Conservation (phyloP, 495 filamentous ascomycete genomes). For the Gamarada debralockiae region DNA sequence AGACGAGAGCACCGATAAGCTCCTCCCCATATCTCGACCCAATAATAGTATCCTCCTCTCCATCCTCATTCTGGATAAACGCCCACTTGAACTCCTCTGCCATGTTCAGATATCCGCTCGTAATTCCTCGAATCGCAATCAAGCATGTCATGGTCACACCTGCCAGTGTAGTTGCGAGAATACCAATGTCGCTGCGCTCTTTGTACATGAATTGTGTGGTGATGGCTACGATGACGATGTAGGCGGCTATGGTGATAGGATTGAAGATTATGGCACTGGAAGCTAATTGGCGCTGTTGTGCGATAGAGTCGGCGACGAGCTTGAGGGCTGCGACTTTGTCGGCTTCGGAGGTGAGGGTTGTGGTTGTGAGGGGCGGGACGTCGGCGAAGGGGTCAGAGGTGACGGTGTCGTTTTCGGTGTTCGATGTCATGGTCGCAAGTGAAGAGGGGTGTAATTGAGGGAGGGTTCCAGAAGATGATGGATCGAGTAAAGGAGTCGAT, state of each 20-base stretch:
- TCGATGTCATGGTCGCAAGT: conserved; percentile 31
- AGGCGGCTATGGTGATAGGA: conserved; percentile 37
- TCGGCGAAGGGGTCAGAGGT: conserved; percentile 38
- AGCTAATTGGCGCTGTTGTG: conserved; percentile 59
- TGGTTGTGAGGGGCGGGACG: conserved; percentile 30
- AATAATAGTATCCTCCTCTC: conserved; percentile 40
- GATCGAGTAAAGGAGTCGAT: conserved; percentile 25
- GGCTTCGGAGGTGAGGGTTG: conserved; percentile 20
- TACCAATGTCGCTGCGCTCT: conserved; percentile 23
- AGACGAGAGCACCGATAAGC: conserved; percentile 52
- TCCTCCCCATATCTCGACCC: conserved; percentile 52
- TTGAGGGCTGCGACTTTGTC: conserved; percentile 43
- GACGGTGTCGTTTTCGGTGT: conserved; percentile 18
- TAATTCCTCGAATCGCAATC: conserved; percentile 33
- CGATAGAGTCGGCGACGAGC: conserved; percentile 55
- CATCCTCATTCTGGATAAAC: conserved; percentile 39
- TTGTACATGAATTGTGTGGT: conserved; percentile 30
- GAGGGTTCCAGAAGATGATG: conserved; percentile 22
- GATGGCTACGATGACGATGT: conserved; percentile 35
- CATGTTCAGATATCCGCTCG: conserved; percentile 42
- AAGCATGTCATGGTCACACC: conserved; percentile 44
- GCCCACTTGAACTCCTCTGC: conserved; percentile 51
- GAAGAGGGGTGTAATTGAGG: conserved; percentile 36
- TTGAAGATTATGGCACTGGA: conserved; percentile 48
- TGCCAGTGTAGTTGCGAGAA: conserved; percentile 37